Percentiles rank a stretch among this genome's conserved stretches.
Conservation (phyloP, 179 eudicot genomes). For the Spinacia oleracea region DNA sequence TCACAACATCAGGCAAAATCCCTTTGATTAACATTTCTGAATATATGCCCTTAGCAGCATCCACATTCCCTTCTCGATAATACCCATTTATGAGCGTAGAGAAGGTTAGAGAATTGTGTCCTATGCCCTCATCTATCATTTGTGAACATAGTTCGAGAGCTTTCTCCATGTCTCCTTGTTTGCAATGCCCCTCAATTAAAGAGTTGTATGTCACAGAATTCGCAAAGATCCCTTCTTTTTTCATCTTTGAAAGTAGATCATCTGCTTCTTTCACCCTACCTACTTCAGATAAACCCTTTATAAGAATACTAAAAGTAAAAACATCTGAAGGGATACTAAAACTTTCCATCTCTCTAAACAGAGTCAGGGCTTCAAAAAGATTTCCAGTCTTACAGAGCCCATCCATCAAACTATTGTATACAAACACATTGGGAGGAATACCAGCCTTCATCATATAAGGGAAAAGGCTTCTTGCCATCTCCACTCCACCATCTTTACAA, state of each 20-base stretch:
- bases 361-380: conserved; percentile 45
- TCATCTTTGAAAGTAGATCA: conserved; percentile 52
- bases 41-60: conserved; percentile 69
- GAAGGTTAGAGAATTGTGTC: conserved; percentile 59
- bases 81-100: conserved; percentile 72
- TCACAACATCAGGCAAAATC: conserved; percentile 67
- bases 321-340: conserved; percentile 48
- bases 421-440: conserved; percentile 52
- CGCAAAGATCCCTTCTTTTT: conserved; percentile 40
- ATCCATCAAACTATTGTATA: conserved; percentile 73
- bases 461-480: conserved; percentile 51
- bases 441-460: conserved; percentile 61
- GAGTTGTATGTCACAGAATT: conserved; percentile 72
- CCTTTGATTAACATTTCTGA: conserved; percentile 78
- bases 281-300: conserved; percentile 59
- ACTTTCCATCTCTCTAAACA: conserved; percentile 52
- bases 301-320: conserved; percentile 55
- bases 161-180: conserved; percentile 58
- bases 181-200: conserved; percentile 61
- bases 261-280: conserved; percentile 68
- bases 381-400: conserved; percentile 51
- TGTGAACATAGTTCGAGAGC: conserved; percentile 65
- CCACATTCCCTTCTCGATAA: conserved; percentile 49
- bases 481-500: conserved; percentile 52
- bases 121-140: conserved; percentile 66